A percentile compares a stretch with the other conserved stretches of the same genome.
phyloP scores from a whole-genome alignment of 2,329 filamentous ascomycete species.

The Aciculosporium take region DNA sequence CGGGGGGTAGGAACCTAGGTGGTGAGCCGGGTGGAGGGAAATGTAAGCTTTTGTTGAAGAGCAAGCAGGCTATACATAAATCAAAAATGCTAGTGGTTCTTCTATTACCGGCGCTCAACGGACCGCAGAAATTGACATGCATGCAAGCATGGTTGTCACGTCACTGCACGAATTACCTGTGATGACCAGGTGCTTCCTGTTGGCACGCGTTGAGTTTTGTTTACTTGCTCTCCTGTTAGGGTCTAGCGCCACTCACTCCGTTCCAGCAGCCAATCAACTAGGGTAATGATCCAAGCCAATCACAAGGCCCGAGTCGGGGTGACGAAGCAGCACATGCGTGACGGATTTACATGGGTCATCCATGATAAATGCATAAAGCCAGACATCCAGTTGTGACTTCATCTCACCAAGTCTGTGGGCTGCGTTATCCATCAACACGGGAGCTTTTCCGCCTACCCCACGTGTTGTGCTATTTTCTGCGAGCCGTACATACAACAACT shows the following conservation, averaged over 20 bases:
- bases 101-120: background rate
- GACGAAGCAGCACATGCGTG: constrained; percentile 1
- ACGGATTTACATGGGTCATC: too few relatives aligned
- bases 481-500: too few relatives aligned
- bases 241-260: constrained; percentile 16
- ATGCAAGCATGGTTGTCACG: background rate
- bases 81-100: background rate
- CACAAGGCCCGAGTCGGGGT: background rate
- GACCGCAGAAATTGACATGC: too few relatives aligned
- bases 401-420: background rate
- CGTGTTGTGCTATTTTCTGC: too few relatives aligned
- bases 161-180: background rate
- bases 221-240: constrained; percentile 25
- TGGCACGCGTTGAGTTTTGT: constrained; percentile 22
- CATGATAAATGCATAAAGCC: constrained; percentile 6
- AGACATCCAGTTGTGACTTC: constrained; percentile 1
- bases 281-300: background rate
- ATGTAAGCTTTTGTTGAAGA: constrained; percentile 4
- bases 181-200: too few relatives aligned
- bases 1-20: background rate
- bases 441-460: background rate
- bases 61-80: constrained; percentile 9
- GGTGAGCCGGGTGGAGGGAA: background rate
- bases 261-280: background rate
- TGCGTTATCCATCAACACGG: constrained; percentile 1